These are phyloP conservation scores for Coffea eugenioides DNA, from an alignment of 257 asterid genomes.

Conservation along the genomic window DNA sequence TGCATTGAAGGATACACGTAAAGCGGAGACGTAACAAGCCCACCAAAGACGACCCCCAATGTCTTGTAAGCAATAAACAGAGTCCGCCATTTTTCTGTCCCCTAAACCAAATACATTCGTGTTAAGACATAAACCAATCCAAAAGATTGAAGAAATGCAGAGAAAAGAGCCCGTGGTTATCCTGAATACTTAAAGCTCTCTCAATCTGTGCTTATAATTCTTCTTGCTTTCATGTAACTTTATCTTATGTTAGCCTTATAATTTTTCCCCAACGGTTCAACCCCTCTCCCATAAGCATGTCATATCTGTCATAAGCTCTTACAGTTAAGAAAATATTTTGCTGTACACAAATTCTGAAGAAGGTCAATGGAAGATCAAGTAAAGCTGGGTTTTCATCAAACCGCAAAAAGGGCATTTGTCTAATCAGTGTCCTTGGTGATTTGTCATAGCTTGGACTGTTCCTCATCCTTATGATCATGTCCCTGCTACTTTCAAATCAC, in stretches of 20 bases:
- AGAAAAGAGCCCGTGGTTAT: neutral
- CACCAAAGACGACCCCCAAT: conserved; percentile 51
- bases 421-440: neutral
- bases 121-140: neutral
- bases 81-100: conserved; percentile 19
- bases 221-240: neutral
- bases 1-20: conserved; percentile 49
- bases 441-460: neutral
- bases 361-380: neutral
- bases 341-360: neutral
- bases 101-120: conserved; percentile 12
- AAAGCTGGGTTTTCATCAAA: neutral
- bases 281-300: neutral
- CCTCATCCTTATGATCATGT: too few relatives aligned
- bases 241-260: neutral
- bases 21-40: conserved; percentile 51
- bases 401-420: neutral
- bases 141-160: neutral
- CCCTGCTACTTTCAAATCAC: neutral
- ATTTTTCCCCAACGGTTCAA: neutral
- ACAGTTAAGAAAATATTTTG: neutral
- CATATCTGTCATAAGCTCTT: neutral
- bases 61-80: conserved; percentile 44
- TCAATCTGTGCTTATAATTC: neutral
- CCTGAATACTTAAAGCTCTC: neutral